Conservation (phyloP, 768 basidiomycete genomes). For the Lentinula raphanica region DNA sequence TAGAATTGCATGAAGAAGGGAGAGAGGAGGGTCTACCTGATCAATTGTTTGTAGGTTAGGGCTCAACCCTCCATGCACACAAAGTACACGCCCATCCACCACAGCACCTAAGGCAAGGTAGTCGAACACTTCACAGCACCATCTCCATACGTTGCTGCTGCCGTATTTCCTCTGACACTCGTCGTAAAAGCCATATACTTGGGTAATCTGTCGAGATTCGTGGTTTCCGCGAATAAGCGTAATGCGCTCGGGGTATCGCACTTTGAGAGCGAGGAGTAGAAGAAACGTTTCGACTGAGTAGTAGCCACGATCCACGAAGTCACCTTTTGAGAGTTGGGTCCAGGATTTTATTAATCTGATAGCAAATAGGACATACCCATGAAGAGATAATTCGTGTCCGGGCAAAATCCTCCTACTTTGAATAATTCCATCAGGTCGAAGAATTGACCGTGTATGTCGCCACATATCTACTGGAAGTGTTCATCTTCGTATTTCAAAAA, state of each 20-base stretch:
- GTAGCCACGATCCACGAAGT: slow-evolving; percentile 97
- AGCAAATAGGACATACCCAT: slow-evolving; percentile 61
- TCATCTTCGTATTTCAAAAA: slow-evolving; percentile 11
- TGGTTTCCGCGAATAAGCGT: slow-evolving; percentile 97
- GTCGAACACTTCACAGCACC: slow-evolving; percentile 98
- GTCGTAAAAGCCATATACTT: slow-evolving; percentile 93
- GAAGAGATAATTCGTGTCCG: slow-evolving; percentile 92
- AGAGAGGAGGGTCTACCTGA: slow-evolving; percentile 7
- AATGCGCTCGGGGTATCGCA: slow-evolving; percentile 95
- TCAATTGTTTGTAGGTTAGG: slow-evolving; percentile 41
- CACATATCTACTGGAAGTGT: slow-evolving; percentile 58
- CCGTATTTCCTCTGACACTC: slow-evolving; percentile 98
- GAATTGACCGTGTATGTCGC: slow-evolving; percentile 97
- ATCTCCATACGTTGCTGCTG: slow-evolving; percentile 90
- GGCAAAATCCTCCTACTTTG: slow-evolving; percentile 87
- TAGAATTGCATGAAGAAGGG: slow-evolving; percentile 9
- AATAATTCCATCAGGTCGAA: slow-evolving; percentile 96
- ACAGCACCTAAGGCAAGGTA: slow-evolving; percentile 92
- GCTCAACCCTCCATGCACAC: slow-evolving; percentile 72
- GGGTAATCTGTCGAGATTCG: slow-evolving; percentile 95
- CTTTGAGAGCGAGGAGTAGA: slow-evolving; percentile 90
- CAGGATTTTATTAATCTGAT: not conserved
- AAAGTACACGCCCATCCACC: slow-evolving; percentile 77
- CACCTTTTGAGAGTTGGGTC: slow-evolving; percentile 50
- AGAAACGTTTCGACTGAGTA: slow-evolving; percentile 97